These are phyloP conservation scores for Mortierella antarctica DNA, from an alignment of 192 early-diverging fungal genomes.

Conservation along the genomic window DNA sequence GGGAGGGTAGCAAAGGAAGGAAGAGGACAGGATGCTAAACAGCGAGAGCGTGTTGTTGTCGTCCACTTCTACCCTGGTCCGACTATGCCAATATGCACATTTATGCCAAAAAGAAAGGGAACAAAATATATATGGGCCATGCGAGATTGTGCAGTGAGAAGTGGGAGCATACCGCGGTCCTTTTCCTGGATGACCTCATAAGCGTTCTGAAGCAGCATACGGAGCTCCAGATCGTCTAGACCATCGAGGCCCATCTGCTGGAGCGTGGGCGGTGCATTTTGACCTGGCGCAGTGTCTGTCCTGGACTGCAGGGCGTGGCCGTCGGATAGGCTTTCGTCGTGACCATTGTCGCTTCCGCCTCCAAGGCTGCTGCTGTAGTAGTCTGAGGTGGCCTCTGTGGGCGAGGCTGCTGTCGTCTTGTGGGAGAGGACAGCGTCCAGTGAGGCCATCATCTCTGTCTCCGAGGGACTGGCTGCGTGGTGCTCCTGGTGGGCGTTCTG, in stretches of 20 bases:
- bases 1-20: too few species aligned
- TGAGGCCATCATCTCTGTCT: conserved; percentile 28
- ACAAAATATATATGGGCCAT: too few species aligned
- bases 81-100: too few species aligned
- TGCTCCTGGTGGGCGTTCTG: background rate
- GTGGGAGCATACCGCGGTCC: conserved; percentile 28
- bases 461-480: background rate
- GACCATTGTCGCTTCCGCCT: conserved; percentile 28
- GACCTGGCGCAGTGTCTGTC: background rate
- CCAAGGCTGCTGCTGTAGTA: conserved; percentile 29
- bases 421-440: conserved; percentile 19
- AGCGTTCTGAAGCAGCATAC: conserved; percentile 30
- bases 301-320: conserved; percentile 1
- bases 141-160: background rate
- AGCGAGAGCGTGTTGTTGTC: too few species aligned
- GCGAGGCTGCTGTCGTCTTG: conserved; percentile 4
- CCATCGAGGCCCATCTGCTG: conserved; percentile 32
- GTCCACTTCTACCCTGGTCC: too few species aligned
- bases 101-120: too few species aligned
- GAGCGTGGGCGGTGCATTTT: conserved; percentile 10
- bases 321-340: conserved; percentile 14
- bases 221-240: conserved; percentile 20
- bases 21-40: too few species aligned
- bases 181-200: conserved; percentile 45
- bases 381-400: conserved; percentile 19